phyloP scores from a whole-genome alignment of 768 basidiomycete species.

The Austroboletus festivus region DNA sequence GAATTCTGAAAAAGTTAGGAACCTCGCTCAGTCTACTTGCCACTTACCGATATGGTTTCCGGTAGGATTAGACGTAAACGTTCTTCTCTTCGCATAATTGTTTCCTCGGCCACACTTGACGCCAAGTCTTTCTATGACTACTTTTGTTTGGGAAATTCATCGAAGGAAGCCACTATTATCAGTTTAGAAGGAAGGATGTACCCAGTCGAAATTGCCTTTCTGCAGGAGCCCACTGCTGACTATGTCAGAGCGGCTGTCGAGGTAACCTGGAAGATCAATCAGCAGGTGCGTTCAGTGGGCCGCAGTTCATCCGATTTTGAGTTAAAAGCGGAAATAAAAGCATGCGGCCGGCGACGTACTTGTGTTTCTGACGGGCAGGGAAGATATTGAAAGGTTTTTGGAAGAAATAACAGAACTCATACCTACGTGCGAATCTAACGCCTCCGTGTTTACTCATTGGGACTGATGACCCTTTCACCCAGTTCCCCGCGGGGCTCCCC shows the following conservation, averaged over 20 bases:
- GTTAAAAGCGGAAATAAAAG: conserved; percentile 35
- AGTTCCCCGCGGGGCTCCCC: conserved; percentile 55
- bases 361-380: conserved; percentile 91
- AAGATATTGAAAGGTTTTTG: conserved; percentile 90
- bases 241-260: conserved; percentile 82
- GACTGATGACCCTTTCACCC: background rate
- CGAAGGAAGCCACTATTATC: conserved; percentile 76
- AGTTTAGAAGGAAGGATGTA: conserved; percentile 93
- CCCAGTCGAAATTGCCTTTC: conserved; percentile 91
- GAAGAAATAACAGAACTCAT: conserved; percentile 77
- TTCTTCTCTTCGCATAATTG: conserved; percentile 83
- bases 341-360: conserved; percentile 86
- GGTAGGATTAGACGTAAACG: conserved; percentile 86
- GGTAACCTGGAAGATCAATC: conserved; percentile 77
- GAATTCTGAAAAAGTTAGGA: conserved; percentile 85
- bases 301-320: background rate
- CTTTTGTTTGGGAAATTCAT: conserved; percentile 64
- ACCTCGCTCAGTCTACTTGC: background rate
- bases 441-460: background rate
- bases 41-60: conserved; percentile 2
- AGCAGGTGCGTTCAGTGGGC: conserved; percentile 51
- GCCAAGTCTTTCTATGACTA: conserved; percentile 86
- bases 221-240: conserved; percentile 72
- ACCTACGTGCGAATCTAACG: conserved; percentile 48
- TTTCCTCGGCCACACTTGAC: conserved; percentile 96